Base-by-base conservation (phyloP, 2,329 filamentous ascomycete species). In the Corinectria fuckeliana region DNA sequence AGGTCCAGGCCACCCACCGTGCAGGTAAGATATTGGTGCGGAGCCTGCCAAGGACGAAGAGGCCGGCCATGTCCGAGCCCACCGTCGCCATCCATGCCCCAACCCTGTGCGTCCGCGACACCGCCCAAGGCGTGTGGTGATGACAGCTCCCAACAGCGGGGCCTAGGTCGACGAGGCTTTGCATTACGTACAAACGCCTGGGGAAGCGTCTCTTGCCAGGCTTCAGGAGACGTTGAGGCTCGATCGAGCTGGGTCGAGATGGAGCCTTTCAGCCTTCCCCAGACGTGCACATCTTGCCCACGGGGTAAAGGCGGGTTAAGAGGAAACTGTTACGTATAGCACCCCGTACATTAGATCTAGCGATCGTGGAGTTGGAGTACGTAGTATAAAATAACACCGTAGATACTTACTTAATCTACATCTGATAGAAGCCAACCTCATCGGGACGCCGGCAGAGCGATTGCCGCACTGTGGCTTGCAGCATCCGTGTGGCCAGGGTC, bases 231-330 rank as follows among this genome's bases (percentile, higher is more conserved):
- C 50, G 52, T 60, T 28, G 30, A 55, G 56, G 34, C 28, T 23
- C 56, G 42, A 36, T 30, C 47, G 54, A 59, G 48, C 60, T 30
- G 42, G 58, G 49, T 54, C 21, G 28, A 34, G 49, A 68, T 68
- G 67, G 65, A 68, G 61, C 62, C 54, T 38, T 69, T 65, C 67
- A 68, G 61, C 62, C 54, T 38, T 69, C 67, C 67, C 67, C 67
- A 65, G 67, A 69, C 65, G 63, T 56, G 57, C 53, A 42, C 53
- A 44, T 52, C 50, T 62, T 62, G 59, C 63, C 65, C 67, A 66
- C 56, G 67, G 67, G 67, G 67, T 61, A 69, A 65, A 41, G 60
- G 48, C 38, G 63, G 39, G 39, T 58, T 60, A 38, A 56, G 18
- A 53, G 57, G 45, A 66, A 68, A 68, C 58, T 68, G 45, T 69